Base-by-base conservation (phyloP, 2,329 filamentous ascomycete species). In the Fusarium sp. region DNA sequence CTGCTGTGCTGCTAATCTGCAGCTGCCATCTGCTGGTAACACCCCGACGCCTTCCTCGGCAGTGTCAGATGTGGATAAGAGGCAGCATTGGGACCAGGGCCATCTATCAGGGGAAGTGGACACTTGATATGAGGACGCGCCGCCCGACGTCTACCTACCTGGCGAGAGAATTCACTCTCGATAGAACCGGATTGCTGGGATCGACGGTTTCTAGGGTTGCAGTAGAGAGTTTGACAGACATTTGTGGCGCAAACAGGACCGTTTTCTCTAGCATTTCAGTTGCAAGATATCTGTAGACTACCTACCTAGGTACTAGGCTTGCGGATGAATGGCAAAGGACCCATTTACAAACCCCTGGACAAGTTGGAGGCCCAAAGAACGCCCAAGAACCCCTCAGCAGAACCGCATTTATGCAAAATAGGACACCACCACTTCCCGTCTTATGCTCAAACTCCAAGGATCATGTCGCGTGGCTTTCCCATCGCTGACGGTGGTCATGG, bases 81-180 rank as follows among this genome's bases (percentile, higher is more conserved):
- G n/a, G n/a, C n/a, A n/a, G n/a, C 24, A 37, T 42, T 62, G 67
- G 42, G 11, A 62, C 52, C 63, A 61, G 62, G 62, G 64, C 70
- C 24, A 73, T 64, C 59, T 73, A 70, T 67, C 52, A 72, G 68
- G 71, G 64, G 71, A 72, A 72, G 71, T 74, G 71, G 71, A 45
- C 62, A 60, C 66, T 69, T 52, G 61, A 74, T 62, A 74, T 72
- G 73, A 31, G 68, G 71, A 69, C 71, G 71, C 71, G 71, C 27
- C 66, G 60, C 67, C 40, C 20, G 35, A 27, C 59, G 50, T 63
- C 71, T 74, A 69, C 71, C 71, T 71, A 69, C 71, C 71, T 71
- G 27, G 54, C 31, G 29, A 64, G 22, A 22, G 34, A 24, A 34
- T 20, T 42, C 16, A 29, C 38, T 58, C n/a, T 42, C n/a, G 18